Evolutionary conservation across 768 basidiomycete species (phyloP).

Genomic region (Imleria badia): DNA sequence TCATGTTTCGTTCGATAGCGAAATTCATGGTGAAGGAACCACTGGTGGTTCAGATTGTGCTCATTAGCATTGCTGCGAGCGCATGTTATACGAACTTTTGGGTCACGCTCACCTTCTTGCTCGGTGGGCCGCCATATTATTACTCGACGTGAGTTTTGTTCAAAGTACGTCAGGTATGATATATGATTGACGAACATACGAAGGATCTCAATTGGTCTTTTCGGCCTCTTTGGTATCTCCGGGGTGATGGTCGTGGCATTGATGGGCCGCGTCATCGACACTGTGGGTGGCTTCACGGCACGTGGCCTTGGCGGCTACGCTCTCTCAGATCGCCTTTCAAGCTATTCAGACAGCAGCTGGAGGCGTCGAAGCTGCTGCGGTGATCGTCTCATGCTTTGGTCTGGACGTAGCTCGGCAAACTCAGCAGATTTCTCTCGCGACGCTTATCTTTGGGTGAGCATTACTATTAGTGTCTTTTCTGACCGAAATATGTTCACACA

Average conservation of each 20-base stretch:
- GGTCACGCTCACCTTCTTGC: slow-evolving; percentile 77
- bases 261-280: slow-evolving; percentile 65
- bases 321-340: slow-evolving; percentile 48
- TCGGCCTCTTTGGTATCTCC: slow-evolving; percentile 67
- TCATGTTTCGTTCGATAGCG: slow-evolving; percentile 71
- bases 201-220: slow-evolving; percentile 60
- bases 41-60: slow-evolving; percentile 61
- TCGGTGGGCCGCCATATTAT: slow-evolving; percentile 68
- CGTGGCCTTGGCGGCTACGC: slow-evolving; percentile 55
- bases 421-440: slow-evolving; percentile 63
- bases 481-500: background rate
- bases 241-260: slow-evolving; percentile 68
- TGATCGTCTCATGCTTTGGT: slow-evolving; percentile 64
- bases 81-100: slow-evolving; percentile 61
- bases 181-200: background rate
- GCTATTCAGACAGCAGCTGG: slow-evolving; percentile 65
- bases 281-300: slow-evolving; percentile 73
- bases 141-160: slow-evolving; percentile 55
- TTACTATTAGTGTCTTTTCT: no score
- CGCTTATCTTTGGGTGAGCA: slow-evolving; percentile 48
- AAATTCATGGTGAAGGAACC: slow-evolving; percentile 75
- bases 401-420: slow-evolving; percentile 69
- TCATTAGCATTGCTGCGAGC: slow-evolving; percentile 55
- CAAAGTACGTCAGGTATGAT: background rate
- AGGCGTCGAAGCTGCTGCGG: slow-evolving; percentile 63